These are phyloP conservation scores for Taxillus chinensis DNA, from an alignment of 164 flowering plant genomes.

Conservation along the genomic window DNA sequence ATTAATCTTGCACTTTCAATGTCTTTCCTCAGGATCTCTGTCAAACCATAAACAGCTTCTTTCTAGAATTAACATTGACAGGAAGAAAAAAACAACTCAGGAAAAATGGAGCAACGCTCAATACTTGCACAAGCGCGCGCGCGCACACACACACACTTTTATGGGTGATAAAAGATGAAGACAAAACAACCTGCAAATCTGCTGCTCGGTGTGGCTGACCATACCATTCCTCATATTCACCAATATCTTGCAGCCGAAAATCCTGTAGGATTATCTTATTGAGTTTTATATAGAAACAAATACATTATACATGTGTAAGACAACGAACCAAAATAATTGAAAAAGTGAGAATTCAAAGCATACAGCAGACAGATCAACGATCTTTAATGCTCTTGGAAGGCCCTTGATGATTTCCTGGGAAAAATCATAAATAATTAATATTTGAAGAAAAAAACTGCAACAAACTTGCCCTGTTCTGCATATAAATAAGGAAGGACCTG, in stretches of 20 bases:
- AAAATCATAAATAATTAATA: not conserved
- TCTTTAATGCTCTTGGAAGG: slow-evolving; percentile 67
- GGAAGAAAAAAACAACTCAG: too few species aligned
- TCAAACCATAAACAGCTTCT: slow-evolving; percentile 95
- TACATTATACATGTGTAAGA: slow-evolving; percentile 1
- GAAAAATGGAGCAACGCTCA: too few species aligned
- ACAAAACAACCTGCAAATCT: slow-evolving; percentile 64
- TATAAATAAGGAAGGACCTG: slow-evolving; percentile 38
- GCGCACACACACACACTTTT: too few species aligned
- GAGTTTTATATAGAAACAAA: not conserved
- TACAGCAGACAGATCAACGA: slow-evolving; percentile 97
- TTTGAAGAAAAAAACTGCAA: too few species aligned
- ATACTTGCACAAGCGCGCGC: too few species aligned
- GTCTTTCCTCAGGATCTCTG: slow-evolving; percentile 64
- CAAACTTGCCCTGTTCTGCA: too few species aligned
- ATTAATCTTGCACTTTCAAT: slow-evolving; percentile 64
- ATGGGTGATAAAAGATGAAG: not conserved
- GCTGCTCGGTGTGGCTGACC: slow-evolving; percentile 87
- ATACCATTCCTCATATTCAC: slow-evolving; percentile 91
- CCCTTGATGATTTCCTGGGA: slow-evolving; percentile 83
- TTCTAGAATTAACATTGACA: slow-evolving; percentile 28
- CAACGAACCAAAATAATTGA: slow-evolving; percentile 1
- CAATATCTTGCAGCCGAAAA: slow-evolving; percentile 61
- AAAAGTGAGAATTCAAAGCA: slow-evolving; percentile 9
- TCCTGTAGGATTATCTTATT: slow-evolving; percentile 45